phyloP scores from a whole-genome alignment of 75 land plant genomes.

The Cupressus sempervirens region DNA sequence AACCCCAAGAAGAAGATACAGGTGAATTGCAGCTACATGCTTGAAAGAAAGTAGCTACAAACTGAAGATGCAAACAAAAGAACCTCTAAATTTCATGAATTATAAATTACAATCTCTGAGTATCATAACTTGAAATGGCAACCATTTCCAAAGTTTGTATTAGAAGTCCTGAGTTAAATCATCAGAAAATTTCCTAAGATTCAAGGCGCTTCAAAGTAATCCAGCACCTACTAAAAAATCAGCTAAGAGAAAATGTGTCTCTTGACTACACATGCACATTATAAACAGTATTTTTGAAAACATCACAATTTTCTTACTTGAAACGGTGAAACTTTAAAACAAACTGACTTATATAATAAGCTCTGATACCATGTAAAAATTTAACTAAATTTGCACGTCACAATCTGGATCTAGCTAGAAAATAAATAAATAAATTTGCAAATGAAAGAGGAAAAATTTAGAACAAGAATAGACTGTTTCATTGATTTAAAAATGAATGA shows the following conservation, averaged over 20 bases:
- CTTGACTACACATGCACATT: background rate
- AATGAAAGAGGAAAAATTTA: no score
- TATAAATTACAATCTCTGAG: background rate
- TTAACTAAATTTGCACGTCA: no score
- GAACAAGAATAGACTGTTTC: no score
- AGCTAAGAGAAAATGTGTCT: no score
- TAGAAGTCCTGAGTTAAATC: background rate
- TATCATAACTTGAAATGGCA: background rate
- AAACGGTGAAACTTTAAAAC: background rate
- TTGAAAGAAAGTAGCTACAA: background rate
- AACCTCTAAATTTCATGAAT: background rate
- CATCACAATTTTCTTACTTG: background rate
- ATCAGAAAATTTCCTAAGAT: background rate
- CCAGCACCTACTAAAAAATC: background rate
- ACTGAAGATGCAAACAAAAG: background rate
- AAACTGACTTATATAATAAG: no score
- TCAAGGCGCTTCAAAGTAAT: background rate
- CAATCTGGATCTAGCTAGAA: no score
- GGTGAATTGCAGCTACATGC: background rate
- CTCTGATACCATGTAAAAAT: no score
- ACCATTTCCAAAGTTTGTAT: background rate
- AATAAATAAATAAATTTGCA: no score
- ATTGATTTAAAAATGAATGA: no score
- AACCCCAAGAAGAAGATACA: background rate
- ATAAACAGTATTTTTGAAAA: background rate